Percentiles rank a stretch among this genome's conserved stretches.
Evolutionary conservation across 305 asterid species (phyloP).

Genomic region (Solanum chacoense): DNA sequence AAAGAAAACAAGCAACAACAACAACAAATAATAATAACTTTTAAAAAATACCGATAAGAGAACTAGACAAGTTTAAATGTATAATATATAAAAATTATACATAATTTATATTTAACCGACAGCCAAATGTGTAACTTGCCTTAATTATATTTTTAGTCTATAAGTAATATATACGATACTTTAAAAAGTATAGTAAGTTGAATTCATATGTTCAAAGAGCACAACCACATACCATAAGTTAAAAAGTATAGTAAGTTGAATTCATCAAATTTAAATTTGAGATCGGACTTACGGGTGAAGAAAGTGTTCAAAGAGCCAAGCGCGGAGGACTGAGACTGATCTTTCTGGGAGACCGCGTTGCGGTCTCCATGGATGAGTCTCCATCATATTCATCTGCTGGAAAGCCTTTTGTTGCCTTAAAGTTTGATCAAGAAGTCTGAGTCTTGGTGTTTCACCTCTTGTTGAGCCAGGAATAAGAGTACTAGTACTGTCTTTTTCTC

Average conservation of each 20-base stretch:
- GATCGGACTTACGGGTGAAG: conserved; percentile 66
- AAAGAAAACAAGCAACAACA: not conserved
- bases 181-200: not conserved
- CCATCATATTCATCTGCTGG: conserved; percentile 78
- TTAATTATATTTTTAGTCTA: not conserved
- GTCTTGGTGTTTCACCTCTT: conserved; percentile 76
- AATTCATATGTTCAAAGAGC: conserved; percentile 65
- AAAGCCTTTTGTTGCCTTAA: conserved; percentile 71
- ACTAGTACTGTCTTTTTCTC: conserved; percentile 37
- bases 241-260: not conserved
- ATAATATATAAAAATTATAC: not conserved
- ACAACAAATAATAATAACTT: not conserved
- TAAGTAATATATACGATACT: not conserved
- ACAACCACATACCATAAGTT: conserved; percentile 30
- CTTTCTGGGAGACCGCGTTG: conserved; percentile 85
- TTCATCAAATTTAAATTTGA: not conserved
- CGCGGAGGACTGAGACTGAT: conserved; percentile 83
- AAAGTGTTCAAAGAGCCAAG: conserved; percentile 97
- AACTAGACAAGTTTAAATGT: not conserved
- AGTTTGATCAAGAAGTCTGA: conserved; percentile 61
- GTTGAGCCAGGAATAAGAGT: conserved; percentile 34
- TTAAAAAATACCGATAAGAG: not conserved
- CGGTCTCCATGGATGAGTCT: conserved; percentile 86
- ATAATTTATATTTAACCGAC: not conserved
- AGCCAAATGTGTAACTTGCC: not conserved